Evolutionary conservation across 306 rosid species (phyloP).

Genomic region (Vachellia pachyceras): DNA sequence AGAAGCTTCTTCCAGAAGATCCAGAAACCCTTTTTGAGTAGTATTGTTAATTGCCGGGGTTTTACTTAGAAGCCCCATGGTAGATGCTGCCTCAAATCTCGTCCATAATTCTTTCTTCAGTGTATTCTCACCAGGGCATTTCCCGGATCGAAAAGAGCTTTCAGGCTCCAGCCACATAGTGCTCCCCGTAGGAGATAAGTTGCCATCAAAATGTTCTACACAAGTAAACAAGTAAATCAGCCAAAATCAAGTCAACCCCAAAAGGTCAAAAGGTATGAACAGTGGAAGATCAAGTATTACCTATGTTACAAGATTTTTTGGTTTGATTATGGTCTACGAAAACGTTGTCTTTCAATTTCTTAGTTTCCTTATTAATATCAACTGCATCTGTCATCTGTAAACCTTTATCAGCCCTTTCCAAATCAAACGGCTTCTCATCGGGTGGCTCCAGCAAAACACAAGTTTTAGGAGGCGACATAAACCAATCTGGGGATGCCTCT

Average conservation of each 20-base stretch:
- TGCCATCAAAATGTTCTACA: constrained; percentile 51
- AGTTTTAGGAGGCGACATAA: constrained; percentile 85
- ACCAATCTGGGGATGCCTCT: constrained; percentile 82
- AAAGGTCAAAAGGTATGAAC: constrained; percentile 10
- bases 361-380: constrained; percentile 32
- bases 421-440: constrained; percentile 53
- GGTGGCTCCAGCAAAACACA: constrained; percentile 80
- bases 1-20: constrained; percentile 84
- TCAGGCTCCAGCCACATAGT: constrained; percentile 67
- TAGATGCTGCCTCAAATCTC: constrained; percentile 83
- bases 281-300: constrained; percentile 44
- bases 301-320: constrained; percentile 48
- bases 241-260: constrained; percentile 19
- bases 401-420: constrained; percentile 42
- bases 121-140: constrained; percentile 85
- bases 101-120: constrained; percentile 91
- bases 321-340: constrained; percentile 43
- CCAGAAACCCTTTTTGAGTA: constrained; percentile 73
- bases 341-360: constrained; percentile 38
- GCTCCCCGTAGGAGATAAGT: constrained; percentile 46
- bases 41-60: constrained; percentile 28
- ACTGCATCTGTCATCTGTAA: constrained; percentile 13
- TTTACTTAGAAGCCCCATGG: constrained; percentile 41
- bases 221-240: background rate
- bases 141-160: constrained; percentile 58